Base-by-base conservation (phyloP, 1,139 yeast genomes). In the Zygoascus hellenicus region DNA sequence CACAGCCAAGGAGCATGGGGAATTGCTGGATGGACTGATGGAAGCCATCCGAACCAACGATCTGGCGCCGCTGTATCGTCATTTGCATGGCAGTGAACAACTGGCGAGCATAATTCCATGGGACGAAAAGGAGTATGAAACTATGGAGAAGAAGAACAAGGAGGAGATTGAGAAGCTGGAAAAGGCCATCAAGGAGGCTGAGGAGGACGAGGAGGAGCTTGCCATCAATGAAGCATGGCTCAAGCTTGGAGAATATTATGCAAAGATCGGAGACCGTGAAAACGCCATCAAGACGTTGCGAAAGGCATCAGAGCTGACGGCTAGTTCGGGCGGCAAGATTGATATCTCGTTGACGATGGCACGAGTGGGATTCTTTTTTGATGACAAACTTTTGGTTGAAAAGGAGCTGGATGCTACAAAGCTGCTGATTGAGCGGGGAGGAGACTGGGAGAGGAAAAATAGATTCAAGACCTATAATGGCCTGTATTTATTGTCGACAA, bases 361-460 rank as follows among this genome's bases (percentile, higher is more conserved):
- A 14, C 79, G 98, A 62, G 70, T 94, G 51, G 97, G 95, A 19
- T 83, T 89, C 62, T 90, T 92, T 68, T 92, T 78, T 65, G 81
- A 81, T 61, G 96, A 92, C 68, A 82, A 80, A 61, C 69, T 71
- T 11, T 78, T 78, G 56, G 85, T 86, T 40, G 77, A 81, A 50
- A 80, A 81, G 59, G 82, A 83, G 62, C 75, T 94, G 59, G 95
- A 84, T 49, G 82, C 82, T 56, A 80, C 83, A 36, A 80, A 84
- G 61, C 64, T 71, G 38, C 58, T 87, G 62, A 88, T 92, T 60
- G 98, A 92, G 60, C 84, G 88, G 61, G 98, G 98, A 46, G 98
- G 98, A 51, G 99, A 92, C 65, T 92, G 99, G 98, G 98, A 94
- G 69, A 86, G 98, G 66, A 81, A 96, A 62, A 92, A 94, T 70